Conservation (phyloP, 192 early-diverging fungal genomes). For the Gamsiella multidivaricata region DNA sequence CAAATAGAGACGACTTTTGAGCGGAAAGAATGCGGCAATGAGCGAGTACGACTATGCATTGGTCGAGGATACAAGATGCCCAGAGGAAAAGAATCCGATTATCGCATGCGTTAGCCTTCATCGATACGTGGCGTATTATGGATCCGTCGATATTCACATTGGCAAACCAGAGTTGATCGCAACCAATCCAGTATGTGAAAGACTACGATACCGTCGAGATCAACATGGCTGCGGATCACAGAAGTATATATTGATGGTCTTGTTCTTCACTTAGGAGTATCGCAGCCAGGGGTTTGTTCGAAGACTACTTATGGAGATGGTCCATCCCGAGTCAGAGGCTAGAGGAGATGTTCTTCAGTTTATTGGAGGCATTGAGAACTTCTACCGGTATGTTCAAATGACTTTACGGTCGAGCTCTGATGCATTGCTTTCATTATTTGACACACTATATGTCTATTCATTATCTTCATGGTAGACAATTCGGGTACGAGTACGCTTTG, state of each 20-base stretch:
- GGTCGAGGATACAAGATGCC: conserved; percentile 25
- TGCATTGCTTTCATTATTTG: too few species aligned
- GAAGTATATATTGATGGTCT: too few species aligned
- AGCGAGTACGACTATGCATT: conserved; percentile 39
- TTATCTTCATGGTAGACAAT: conserved; percentile 10
- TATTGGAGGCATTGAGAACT: conserved; percentile 33
- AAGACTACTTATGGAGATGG: conserved; percentile 31
- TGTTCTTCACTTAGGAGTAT: conserved; percentile 11
- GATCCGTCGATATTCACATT: conserved; percentile 19
- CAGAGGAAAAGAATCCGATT: conserved; percentile 26
- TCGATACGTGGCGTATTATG: conserved; percentile 14
- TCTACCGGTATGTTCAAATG: conserved; percentile 33
- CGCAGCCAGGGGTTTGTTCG: conserved; percentile 27
- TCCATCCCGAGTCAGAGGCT: conserved; percentile 41
- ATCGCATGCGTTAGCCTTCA: conserved; percentile 35
- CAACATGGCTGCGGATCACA: too few species aligned
- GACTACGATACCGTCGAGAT: too few species aligned
- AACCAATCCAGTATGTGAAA: conserved; percentile 27
- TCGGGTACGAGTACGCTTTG: conserved; percentile 40
- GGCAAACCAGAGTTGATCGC: conserved; percentile 35
- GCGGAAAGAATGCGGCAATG: conserved; percentile 22
- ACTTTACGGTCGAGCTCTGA: too few species aligned
- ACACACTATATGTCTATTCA: too few species aligned
- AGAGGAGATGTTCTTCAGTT: conserved; percentile 42
- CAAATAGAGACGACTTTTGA: conserved; percentile 22